Percentiles rank a stretch among this genome's conserved stretches.
Conservation (phyloP, 2,329 filamentous ascomycete species). For the Colletotrichum orbiculare region DNA sequence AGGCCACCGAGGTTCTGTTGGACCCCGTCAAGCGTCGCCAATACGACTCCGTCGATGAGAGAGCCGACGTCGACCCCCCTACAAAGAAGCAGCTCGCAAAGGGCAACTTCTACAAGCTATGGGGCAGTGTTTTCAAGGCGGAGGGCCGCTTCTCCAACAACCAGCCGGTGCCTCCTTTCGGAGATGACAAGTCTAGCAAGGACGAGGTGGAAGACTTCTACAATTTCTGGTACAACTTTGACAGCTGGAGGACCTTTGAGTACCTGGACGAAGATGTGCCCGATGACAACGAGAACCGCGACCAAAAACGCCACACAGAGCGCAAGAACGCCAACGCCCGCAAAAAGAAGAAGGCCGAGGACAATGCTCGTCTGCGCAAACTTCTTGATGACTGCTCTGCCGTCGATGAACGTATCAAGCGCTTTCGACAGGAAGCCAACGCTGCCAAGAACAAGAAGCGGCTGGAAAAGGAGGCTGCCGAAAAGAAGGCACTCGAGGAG, state of each 20-base stretch:
- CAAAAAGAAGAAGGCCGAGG: conserved; percentile 99
- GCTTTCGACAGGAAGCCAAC: conserved; percentile 91
- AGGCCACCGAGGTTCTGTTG: conserved; percentile 91
- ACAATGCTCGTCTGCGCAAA: conserved; percentile 89
- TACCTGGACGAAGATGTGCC: conserved; percentile 99
- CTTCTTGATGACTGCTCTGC: conserved; percentile 88
- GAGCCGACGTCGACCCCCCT: conserved; percentile 90
- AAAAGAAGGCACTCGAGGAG: conserved; percentile 88
- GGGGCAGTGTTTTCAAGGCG: conserved; percentile 88
- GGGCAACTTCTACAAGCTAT: conserved; percentile 90
- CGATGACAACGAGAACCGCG: conserved; percentile 98
- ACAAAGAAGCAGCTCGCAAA: conserved; percentile 89
- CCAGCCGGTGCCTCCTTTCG: conserved; percentile 89
- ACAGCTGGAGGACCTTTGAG: conserved; percentile 97
- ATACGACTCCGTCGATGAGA: conserved; percentile 96
- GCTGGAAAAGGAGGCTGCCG: conserved; percentile 89
- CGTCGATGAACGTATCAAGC: conserved; percentile 95
- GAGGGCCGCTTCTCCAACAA: conserved; percentile 93
- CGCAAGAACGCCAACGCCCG: conserved; percentile 97
- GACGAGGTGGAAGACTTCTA: conserved; percentile 96
- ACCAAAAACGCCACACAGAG: conserved; percentile 98
- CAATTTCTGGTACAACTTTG: conserved; percentile 99
- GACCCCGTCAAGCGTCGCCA: conserved; percentile 94
- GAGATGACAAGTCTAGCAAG: conserved; percentile 84
- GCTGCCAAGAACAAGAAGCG: conserved; percentile 97